Evolutionary conservation across 2,329 filamentous ascomycete species (phyloP), one percentile per base, ranked within the genome.

Genomic region (Didymella sp.): DNA sequence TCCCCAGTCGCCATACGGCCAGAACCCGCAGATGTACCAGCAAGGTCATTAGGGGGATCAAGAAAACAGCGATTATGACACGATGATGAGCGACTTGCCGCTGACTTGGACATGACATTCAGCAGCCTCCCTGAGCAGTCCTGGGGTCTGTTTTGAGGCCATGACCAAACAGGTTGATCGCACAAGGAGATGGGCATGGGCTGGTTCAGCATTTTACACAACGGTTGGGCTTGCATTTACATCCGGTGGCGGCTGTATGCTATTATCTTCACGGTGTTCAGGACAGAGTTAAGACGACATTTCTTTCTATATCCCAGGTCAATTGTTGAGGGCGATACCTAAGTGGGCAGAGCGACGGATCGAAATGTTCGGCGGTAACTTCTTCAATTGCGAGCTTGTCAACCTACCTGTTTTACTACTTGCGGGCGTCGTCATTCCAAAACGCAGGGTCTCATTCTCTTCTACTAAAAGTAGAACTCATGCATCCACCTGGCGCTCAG

Each of bases 1-100:
- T 63, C 80, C 80, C 24, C 80, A 80, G 64, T 82, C 80, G 56
- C 80, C 81, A 15, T 83, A 82, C 66, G 78, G 78, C 63, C 73
- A 76, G 59, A 78, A 77, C 66, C 74, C 80, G 50, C 75, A 80
- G 64, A 80, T 80, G 71, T 82, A 83, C 66, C 76, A 77, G 63
- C 77, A 78, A 69, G 73, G 75, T 70, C 69, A 73, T 62, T 74
- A 75, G 53, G 51, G 56, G 60, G 59, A 64, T 54, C 53, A 56
- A 59, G 56, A 47, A 60, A 30, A 58, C 57, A 70, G 64, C 64
- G 47, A 62, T 73, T 51, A 64, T 63, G 50, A 61, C 48, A 59
- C 58, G 59, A 64, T 56, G 58, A 59, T 56, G 65, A 70, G 58
- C 61, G 70, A 49, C 25, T 33, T 30, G 38, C 37, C 21, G 28